These are phyloP conservation scores for Straminergon stramineum DNA, from an alignment of 225 moss, liverwort and hornwort genomes.

Conservation along the genomic window DNA sequence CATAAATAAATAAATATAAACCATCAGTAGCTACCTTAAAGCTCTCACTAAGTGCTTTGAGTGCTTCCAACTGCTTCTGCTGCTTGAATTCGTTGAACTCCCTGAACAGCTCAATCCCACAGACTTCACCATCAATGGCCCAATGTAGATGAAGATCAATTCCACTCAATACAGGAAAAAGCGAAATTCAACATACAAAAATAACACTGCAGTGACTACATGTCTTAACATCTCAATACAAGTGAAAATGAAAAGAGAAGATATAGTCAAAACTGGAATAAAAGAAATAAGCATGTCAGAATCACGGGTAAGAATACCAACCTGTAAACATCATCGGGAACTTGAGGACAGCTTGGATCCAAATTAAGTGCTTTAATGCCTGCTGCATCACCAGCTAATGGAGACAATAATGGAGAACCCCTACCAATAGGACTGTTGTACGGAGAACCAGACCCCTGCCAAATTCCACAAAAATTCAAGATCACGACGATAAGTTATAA, in stretches of 20 bases:
- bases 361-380: slow-evolving; percentile 80
- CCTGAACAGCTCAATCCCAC: slow-evolving; percentile 35
- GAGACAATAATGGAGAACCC: slow-evolving; percentile 67
- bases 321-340: slow-evolving; percentile 70
- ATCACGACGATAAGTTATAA: neutral
- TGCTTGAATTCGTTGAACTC: slow-evolving; percentile 77
- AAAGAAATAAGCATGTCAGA: neutral
- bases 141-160: neutral
- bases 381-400: slow-evolving; percentile 61
- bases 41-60: slow-evolving; percentile 66
- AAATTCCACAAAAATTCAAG: neutral
- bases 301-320: neutral
- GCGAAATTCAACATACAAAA: neutral
- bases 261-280: neutral
- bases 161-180: neutral
- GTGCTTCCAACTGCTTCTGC: slow-evolving; percentile 73
- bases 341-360: slow-evolving; percentile 77
- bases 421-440: slow-evolving; percentile 72
- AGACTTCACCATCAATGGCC: neutral
- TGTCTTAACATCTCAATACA: neutral
- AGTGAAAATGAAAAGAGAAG: neutral
- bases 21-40: slow-evolving; percentile 36
- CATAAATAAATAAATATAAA: neutral
- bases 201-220: neutral
- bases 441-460: slow-evolving; percentile 63